A percentile compares a stretch with the other conserved stretches of the same genome.
These are phyloP conservation scores for Remersonia thermophila DNA, from an alignment of 2,329 filamentous ascomycete genomes.

Conservation along the genomic window DNA sequence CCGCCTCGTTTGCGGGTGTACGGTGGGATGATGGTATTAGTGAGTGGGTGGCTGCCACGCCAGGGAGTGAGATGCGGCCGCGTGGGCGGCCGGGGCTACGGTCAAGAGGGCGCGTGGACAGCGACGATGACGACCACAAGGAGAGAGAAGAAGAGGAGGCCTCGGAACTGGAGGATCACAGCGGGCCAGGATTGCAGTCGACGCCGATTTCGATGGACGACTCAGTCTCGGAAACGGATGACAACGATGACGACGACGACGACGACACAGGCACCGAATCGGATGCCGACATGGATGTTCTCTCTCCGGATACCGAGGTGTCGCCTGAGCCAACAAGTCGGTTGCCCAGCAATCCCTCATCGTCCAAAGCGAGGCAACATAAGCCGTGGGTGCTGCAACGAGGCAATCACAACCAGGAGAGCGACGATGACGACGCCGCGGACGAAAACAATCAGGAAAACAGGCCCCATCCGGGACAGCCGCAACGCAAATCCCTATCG, in stretches of 20 bases:
- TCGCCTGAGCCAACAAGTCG: not conserved
- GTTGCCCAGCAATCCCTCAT: not conserved
- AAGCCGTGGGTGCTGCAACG: no score
- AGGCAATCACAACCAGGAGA: no score
- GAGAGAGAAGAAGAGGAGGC: slow-evolving; percentile 1
- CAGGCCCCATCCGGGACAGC: not conserved
- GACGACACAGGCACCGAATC: not conserved
- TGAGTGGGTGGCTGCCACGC: slow-evolving; percentile 23
- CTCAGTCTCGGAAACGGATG: no score
- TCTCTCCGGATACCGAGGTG: slow-evolving; percentile 8
- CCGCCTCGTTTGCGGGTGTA: slow-evolving; percentile 17
- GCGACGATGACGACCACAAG: not conserved
- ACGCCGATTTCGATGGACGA: no score
- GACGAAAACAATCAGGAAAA: not conserved
- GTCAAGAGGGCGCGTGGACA: not conserved
- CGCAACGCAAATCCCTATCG: no score
- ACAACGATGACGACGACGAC: no score
- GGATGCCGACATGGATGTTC: not conserved
- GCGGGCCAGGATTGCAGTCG: no score
- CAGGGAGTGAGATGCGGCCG: slow-evolving; percentile 3
- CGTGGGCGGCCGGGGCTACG: not conserved
- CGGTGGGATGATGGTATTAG: slow-evolving; percentile 28
- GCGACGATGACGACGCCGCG: not conserved
- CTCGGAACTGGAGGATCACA: no score
- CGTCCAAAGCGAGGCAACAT: not conserved